These are phyloP conservation scores for Solanum dulcamara DNA, from an alignment of 257 asterid species.

Conservation along the genomic window DNA sequence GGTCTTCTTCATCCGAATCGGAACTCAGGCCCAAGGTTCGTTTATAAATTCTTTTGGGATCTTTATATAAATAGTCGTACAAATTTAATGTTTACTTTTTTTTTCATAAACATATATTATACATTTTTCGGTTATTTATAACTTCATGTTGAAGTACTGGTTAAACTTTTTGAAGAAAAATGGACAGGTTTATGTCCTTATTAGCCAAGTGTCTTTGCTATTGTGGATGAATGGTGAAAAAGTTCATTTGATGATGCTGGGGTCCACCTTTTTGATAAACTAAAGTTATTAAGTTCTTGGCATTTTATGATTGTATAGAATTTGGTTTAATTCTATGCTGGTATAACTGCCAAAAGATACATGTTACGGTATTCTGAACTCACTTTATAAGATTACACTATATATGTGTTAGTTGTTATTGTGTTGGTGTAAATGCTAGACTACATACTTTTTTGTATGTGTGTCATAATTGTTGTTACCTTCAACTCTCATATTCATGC, in stretches of 20 bases:
- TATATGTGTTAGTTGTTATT: too few relatives aligned
- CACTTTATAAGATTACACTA: too few relatives aligned
- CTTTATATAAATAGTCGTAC: background rate
- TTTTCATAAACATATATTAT: too few relatives aligned
- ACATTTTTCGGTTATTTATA: background rate
- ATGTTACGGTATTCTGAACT: too few relatives aligned
- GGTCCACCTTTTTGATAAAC: background rate
- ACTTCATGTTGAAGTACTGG: background rate
- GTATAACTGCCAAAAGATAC: too few relatives aligned
- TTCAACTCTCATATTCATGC: too few relatives aligned
- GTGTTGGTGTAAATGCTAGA: too few relatives aligned
- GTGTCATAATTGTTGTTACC: too few relatives aligned
- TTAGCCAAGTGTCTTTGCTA: background rate
- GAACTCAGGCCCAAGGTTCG: conserved; percentile 1
- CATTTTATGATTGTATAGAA: background rate
- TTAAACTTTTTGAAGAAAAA: background rate
- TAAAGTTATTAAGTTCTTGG: background rate
- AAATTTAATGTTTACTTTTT: background rate
- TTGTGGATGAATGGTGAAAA: background rate
- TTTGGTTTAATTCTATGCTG: too few relatives aligned
- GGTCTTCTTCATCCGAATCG: conserved; percentile 1
- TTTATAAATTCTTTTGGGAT: background rate
- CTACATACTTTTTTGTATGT: too few relatives aligned
- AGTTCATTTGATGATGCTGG: background rate
- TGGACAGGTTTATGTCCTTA: background rate